phyloP scores from a whole-genome alignment of 352 stramenopile genomes.

The Pythium dissimile region DNA sequence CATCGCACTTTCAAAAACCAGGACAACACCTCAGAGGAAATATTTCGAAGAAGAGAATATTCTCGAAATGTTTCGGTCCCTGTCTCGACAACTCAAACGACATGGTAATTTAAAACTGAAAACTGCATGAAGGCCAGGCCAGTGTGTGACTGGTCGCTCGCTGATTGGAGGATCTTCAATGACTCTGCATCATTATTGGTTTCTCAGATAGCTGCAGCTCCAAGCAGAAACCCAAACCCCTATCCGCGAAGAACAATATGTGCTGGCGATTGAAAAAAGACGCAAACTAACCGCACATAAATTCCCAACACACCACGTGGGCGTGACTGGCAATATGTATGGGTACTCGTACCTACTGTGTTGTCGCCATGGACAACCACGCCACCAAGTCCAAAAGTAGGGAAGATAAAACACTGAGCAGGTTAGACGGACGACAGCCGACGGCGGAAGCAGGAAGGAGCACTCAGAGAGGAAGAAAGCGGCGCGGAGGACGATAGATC shows the following conservation, averaged over 20 bases:
- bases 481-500: neutral
- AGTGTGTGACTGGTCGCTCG: neutral
- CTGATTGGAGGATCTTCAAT: slow-evolving; percentile 1
- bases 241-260: slow-evolving; percentile 16
- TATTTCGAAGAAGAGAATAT: slow-evolving; percentile 24
- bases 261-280: neutral
- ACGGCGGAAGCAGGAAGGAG: too few species aligned
- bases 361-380: neutral
- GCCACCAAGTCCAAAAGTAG: neutral
- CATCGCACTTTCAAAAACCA: neutral
- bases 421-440: neutral
- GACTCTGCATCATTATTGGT: neutral
- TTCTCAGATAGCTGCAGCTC: slow-evolving; percentile 1
- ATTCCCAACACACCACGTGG: neutral
- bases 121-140: neutral
- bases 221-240: slow-evolving; percentile 6
- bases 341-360: slow-evolving; percentile 6
- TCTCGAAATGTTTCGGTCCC: slow-evolving; percentile 15
- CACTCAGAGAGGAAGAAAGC: too few species aligned
- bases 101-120: slow-evolving; percentile 2
- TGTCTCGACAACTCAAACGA: slow-evolving; percentile 5
- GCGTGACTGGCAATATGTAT: slow-evolving; percentile 6
- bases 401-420: too few species aligned
- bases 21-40: neutral
- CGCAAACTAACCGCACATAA: neutral